phyloP scores from a whole-genome alignment of 2,329 filamentous ascomycete species.

The Pseudohalonectria lignicola region DNA sequence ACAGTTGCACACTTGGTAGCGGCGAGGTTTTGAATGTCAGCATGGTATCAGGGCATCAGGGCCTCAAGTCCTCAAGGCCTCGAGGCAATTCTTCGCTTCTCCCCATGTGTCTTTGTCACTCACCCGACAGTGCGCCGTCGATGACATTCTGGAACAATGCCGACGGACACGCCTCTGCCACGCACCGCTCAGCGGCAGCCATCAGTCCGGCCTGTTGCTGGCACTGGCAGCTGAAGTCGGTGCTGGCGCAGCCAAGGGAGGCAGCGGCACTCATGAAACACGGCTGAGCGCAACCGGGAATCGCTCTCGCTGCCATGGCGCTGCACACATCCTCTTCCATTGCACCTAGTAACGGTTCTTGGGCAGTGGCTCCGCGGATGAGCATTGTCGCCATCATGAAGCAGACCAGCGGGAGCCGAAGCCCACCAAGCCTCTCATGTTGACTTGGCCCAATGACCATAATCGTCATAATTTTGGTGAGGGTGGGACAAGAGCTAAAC shows the following conservation, averaged over 20 bases:
- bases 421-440: too few species aligned
- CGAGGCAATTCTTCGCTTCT: too few species aligned
- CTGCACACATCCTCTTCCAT: too few species aligned
- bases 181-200: slow-evolving; percentile 19
- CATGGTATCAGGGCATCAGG: too few species aligned
- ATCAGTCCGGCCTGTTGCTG: slow-evolving; percentile 16
- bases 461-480: too few species aligned
- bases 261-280: slow-evolving; percentile 18
- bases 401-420: too few species aligned
- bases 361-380: too few species aligned
- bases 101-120: not conserved
- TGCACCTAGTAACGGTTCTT: too few species aligned
- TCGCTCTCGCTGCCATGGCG: slow-evolving; percentile 13
- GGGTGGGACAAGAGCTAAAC: too few species aligned
- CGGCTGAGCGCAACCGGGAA: slow-evolving; percentile 17
- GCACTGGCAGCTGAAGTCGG: slow-evolving; percentile 21
- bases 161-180: slow-evolving; percentile 13
- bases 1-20: slow-evolving; percentile 1
- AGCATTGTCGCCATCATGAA: too few species aligned
- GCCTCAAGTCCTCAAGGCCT: too few species aligned
- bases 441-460: too few species aligned
- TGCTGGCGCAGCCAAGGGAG: slow-evolving; percentile 15
- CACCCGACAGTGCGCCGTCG: slow-evolving; percentile 11
- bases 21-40: not conserved
- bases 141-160: slow-evolving; percentile 17